Percentiles rank a stretch among this genome's conserved stretches.
Conservation (phyloP, 2,329 filamentous ascomycete species). For the Tricladium varicosporioides region DNA sequence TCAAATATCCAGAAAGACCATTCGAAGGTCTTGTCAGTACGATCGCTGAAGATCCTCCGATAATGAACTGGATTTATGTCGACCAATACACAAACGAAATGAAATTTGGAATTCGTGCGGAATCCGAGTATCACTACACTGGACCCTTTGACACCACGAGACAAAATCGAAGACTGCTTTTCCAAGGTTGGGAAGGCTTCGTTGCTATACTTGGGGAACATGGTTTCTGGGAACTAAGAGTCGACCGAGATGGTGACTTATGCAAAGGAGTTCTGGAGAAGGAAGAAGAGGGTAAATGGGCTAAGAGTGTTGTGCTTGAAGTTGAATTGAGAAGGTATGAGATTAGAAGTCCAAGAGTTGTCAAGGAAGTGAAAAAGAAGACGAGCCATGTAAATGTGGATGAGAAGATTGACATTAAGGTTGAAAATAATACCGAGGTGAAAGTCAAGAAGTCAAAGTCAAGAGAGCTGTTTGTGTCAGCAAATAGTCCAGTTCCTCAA, state of each 20-base stretch:
- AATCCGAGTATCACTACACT: neutral
- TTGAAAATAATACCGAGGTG: neutral
- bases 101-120: neutral
- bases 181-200: neutral
- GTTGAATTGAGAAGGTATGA: neutral
- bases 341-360: neutral
- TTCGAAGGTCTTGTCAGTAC: neutral
- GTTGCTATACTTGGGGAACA: neutral
- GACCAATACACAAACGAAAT: neutral
- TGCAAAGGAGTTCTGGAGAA: neutral
- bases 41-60: neutral
- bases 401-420: neutral
- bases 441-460: no score
- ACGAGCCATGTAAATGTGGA: neutral
- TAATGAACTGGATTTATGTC: neutral
- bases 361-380: neutral
- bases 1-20: neutral
- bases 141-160: neutral
- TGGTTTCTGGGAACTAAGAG: neutral
- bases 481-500: no score
- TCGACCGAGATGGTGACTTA: neutral
- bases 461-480: no score
- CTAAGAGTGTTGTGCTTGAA: neutral
- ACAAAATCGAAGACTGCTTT: neutral
- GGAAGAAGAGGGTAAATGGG: neutral